These are phyloP conservation scores for Ganoderma multipileum DNA, from an alignment of 1,284 basidiomycete genomes.

Conservation along the genomic window DNA sequence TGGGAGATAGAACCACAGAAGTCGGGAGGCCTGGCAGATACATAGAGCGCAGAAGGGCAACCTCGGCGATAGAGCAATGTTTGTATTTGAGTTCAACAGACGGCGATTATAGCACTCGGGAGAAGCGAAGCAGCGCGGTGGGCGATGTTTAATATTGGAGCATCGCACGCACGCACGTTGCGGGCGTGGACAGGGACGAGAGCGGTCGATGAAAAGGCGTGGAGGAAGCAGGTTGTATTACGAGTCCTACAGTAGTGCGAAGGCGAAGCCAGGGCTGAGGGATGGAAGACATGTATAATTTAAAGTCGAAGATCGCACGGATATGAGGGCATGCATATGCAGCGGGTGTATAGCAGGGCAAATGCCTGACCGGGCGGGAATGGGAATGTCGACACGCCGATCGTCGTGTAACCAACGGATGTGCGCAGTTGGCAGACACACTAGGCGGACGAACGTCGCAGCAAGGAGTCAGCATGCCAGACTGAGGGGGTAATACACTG, in stretches of 20 bases:
- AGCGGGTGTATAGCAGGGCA: not conserved
- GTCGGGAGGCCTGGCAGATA: conserved; percentile 14
- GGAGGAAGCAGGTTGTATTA: not conserved
- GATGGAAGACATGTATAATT: not conserved
- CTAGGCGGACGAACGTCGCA: conserved; percentile 3
- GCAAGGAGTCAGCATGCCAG: conserved; percentile 10
- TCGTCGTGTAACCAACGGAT: conserved; percentile 12
- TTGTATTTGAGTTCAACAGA: conserved; percentile 17
- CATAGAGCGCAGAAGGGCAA: not conserved
- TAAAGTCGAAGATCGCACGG: conserved; percentile 17
- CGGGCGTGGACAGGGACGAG: conserved; percentile 9
- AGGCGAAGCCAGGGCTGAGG: conserved; percentile 14
- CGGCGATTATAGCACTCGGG: conserved; percentile 3
- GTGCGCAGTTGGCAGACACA: not conserved
- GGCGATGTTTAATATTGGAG: not conserved
- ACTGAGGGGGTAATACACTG: not conserved
- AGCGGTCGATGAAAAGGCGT: not conserved
- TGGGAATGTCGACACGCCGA: conserved; percentile 2
- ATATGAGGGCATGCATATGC: not conserved
- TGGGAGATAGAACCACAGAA: not conserved
- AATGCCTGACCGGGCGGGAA: not conserved
- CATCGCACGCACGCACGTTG: not conserved
- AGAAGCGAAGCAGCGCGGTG: conserved; percentile 7
- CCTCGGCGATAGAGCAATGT: not conserved
- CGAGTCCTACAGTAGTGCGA: not conserved